These are phyloP conservation scores for Candida ulmi DNA, from an alignment of 805 yeast species.

Conservation along the genomic window DNA sequence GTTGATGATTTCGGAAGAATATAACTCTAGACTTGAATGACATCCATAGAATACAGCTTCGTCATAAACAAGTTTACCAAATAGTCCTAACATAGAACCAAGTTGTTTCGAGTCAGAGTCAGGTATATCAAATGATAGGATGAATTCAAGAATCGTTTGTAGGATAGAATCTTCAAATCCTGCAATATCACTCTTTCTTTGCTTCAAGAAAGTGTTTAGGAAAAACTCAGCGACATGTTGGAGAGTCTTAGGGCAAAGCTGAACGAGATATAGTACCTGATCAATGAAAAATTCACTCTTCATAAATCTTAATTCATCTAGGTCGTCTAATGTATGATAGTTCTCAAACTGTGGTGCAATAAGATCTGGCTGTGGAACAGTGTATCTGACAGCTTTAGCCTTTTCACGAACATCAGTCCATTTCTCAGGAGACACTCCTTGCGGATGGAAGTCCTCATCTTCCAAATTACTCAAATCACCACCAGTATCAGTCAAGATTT, in stretches of 20 bases:
- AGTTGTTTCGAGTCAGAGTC: slow-evolving; percentile 24
- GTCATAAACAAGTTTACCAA: slow-evolving; percentile 37
- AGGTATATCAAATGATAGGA: slow-evolving; percentile 29
- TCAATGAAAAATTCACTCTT: slow-evolving; percentile 30
- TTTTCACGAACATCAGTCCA: slow-evolving; percentile 24
- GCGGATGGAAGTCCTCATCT: slow-evolving; percentile 16
- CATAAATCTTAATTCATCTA: slow-evolving; percentile 33
- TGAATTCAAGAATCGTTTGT: slow-evolving; percentile 29
- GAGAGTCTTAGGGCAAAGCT: slow-evolving; percentile 35
- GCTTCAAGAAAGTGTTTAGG: slow-evolving; percentile 27
- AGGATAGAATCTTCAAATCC: slow-evolving; percentile 32
- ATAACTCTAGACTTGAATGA: slow-evolving; percentile 28
- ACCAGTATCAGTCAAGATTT: slow-evolving; percentile 24
- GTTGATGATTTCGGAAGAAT: slow-evolving; percentile 30
- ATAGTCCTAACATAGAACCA: slow-evolving; percentile 36
- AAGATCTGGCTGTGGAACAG: slow-evolving; percentile 22
- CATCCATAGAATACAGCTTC: slow-evolving; percentile 31
- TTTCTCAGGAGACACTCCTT: slow-evolving; percentile 21
- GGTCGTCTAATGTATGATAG: slow-evolving; percentile 33
- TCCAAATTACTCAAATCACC: slow-evolving; percentile 27
- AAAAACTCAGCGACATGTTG: slow-evolving; percentile 35
- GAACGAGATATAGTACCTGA: slow-evolving; percentile 37
- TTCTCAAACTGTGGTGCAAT: slow-evolving; percentile 33
- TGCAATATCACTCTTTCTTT: slow-evolving; percentile 26
- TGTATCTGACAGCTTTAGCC: slow-evolving; percentile 19